Percentiles rank a stretch among this genome's conserved stretches.
phyloP scores from a whole-genome alignment of 306 rosid species.

The Glycine latifolia region DNA sequence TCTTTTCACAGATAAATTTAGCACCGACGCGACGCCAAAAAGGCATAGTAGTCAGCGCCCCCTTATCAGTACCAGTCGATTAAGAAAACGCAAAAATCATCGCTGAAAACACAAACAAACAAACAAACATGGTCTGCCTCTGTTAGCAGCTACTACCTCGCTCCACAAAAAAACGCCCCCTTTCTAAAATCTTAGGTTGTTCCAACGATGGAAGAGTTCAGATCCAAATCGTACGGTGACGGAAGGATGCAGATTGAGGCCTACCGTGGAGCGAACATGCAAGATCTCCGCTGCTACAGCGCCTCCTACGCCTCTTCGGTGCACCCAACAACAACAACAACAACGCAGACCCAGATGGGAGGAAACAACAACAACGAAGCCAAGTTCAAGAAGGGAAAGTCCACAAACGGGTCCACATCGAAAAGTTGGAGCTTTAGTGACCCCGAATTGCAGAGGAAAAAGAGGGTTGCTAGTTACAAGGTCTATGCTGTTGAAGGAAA shows the following conservation, averaged over 20 bases:
- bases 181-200: too few relatives aligned
- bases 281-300: slow-evolving; percentile 84
- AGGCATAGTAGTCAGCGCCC: slow-evolving; percentile 49
- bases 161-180: neutral
- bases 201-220: slow-evolving; percentile 61
- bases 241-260: slow-evolving; percentile 75
- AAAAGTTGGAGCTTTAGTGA: slow-evolving; percentile 82
- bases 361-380: slow-evolving; percentile 45
- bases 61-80: neutral
- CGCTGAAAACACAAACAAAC: neutral
- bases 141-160: neutral
- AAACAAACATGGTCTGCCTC: neutral
- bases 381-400: slow-evolving; percentile 85
- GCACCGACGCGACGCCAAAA: slow-evolving; percentile 51
- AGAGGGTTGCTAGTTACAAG: slow-evolving; percentile 92
- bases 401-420: slow-evolving; percentile 65
- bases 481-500: slow-evolving; percentile 90
- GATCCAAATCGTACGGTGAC: slow-evolving; percentile 79
- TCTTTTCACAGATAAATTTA: too few relatives aligned
- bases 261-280: slow-evolving; percentile 61
- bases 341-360: slow-evolving; percentile 47
- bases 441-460: slow-evolving; percentile 93
- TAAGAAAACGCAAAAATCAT: slow-evolving; percentile 6
- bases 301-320: slow-evolving; percentile 84
- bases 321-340: slow-evolving; percentile 41